These are phyloP conservation scores for Strigomonas culicis DNA, from an alignment of 208 protist species.

Conservation along the genomic window DNA sequence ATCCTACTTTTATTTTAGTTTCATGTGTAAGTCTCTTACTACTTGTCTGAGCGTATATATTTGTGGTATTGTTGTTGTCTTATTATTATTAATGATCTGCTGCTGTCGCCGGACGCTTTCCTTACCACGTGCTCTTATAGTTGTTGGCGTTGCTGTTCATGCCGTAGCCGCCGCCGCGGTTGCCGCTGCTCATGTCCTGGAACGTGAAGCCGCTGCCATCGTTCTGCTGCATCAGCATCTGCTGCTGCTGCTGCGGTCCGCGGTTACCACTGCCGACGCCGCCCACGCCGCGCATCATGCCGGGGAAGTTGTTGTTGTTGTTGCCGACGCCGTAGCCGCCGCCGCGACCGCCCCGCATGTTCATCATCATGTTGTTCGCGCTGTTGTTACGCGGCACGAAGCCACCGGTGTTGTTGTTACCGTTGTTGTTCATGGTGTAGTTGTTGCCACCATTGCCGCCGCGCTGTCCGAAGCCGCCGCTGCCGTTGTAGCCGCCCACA, in stretches of 20 bases:
- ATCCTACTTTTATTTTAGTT: slow-evolving; percentile 4
- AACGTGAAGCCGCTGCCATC: no score
- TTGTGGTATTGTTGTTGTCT: background rate
- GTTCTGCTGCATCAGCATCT: no score
- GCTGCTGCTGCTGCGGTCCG: no score
- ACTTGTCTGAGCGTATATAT: background rate
- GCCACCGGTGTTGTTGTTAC: slow-evolving; percentile 30
- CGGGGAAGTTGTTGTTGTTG: background rate
- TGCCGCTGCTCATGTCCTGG: background rate
- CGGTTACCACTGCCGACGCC: no score
- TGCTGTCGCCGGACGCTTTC: background rate
- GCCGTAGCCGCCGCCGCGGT: background rate
- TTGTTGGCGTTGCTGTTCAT: background rate
- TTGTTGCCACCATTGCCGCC: background rate
- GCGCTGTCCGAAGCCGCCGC: slow-evolving; percentile 2
- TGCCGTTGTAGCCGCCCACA: slow-evolving; percentile 12
- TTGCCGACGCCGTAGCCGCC: background rate
- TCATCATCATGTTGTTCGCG: slow-evolving; percentile 16
- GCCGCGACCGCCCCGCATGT: background rate
- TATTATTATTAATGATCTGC: slow-evolving; percentile 7
- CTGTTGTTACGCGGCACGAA: slow-evolving; percentile 10
- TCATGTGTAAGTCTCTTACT: background rate
- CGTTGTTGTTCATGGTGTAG: slow-evolving; percentile 24
- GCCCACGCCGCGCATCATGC: no score
- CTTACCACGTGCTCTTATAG: background rate